Conservation (phyloP, 306 rosid genomes). For the Pterocarpus macrocarpus region DNA sequence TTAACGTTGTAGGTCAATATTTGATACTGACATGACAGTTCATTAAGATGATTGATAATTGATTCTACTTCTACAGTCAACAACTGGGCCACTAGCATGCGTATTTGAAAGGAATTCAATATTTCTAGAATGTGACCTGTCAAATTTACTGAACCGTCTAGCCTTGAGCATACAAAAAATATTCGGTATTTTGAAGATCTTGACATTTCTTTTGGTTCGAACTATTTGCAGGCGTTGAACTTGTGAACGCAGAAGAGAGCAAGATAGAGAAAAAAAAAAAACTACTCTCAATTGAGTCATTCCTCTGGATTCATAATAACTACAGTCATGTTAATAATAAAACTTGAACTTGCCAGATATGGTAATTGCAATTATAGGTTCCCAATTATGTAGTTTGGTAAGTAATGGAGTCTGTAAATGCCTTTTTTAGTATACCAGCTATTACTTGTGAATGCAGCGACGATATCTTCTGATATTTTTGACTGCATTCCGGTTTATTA, state of each 20-base stretch:
- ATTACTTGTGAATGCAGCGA: background rate
- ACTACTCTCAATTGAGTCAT: background rate
- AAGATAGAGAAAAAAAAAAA: conserved; percentile 2
- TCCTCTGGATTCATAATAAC: background rate
- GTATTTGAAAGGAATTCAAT: background rate
- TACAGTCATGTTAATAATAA: background rate
- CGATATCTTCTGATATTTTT: background rate
- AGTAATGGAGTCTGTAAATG: no score
- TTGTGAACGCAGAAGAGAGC: conserved; percentile 49
- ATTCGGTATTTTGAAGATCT: conserved; percentile 17
- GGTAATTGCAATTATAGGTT: conserved; percentile 21
- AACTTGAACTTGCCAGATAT: conserved; percentile 23
- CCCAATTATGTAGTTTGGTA: background rate
- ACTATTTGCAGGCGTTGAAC: conserved; percentile 61
- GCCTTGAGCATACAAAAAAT: background rate
- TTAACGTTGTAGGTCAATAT: background rate
- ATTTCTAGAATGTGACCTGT: background rate
- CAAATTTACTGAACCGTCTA: background rate
- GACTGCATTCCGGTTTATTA: background rate
- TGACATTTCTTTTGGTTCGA: conserved; percentile 29
- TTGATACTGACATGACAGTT: background rate
- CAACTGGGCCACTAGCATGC: no score
- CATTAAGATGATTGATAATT: background rate
- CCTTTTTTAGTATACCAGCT: background rate
- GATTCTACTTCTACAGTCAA: background rate